These are phyloP conservation scores for Hyphopichia khmerensis DNA, from an alignment of 1,139 yeast genomes.

Conservation along the genomic window DNA sequence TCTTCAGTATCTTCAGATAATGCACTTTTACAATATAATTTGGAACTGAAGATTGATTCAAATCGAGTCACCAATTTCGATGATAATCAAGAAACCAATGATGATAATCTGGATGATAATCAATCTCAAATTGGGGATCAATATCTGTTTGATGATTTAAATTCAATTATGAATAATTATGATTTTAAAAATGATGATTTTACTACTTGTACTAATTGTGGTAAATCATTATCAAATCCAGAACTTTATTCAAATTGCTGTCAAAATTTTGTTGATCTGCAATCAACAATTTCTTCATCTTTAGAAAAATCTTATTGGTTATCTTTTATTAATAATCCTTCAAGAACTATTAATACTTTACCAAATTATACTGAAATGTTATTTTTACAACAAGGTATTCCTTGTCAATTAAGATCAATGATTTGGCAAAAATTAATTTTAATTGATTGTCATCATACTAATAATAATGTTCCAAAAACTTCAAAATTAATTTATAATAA, in stretches of 20 bases:
- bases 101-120: slow-evolving; percentile 1
- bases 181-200: slow-evolving; percentile 33
- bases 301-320: slow-evolving; percentile 47
- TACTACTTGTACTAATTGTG: slow-evolving; percentile 34
- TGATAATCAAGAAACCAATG: slow-evolving; percentile 7
- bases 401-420: slow-evolving; percentile 34
- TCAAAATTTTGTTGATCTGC: slow-evolving; percentile 6
- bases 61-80: slow-evolving; percentile 18
- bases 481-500: slow-evolving; percentile 35
- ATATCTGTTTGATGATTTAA: slow-evolving; percentile 3
- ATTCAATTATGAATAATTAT: slow-evolving; percentile 18
- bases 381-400: slow-evolving; percentile 42
- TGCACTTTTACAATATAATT: slow-evolving; percentile 26
- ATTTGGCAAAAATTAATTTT: slow-evolving; percentile 40
- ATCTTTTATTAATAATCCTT: slow-evolving; percentile 44
- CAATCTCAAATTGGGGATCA: neutral
- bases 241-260: slow-evolving; percentile 12
- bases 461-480: slow-evolving; percentile 34
- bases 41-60: slow-evolving; percentile 31
- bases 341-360: slow-evolving; percentile 44
- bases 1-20: slow-evolving; percentile 18
- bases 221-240: slow-evolving; percentile 16
- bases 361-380: slow-evolving; percentile 48
- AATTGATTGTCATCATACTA: slow-evolving; percentile 18
- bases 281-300: slow-evolving; percentile 19